Evolutionary conservation across 2,329 filamentous ascomycete genomes (phyloP), one percentile per base, ranked within the genome.

Genomic region (Aspergillus sp.): DNA sequence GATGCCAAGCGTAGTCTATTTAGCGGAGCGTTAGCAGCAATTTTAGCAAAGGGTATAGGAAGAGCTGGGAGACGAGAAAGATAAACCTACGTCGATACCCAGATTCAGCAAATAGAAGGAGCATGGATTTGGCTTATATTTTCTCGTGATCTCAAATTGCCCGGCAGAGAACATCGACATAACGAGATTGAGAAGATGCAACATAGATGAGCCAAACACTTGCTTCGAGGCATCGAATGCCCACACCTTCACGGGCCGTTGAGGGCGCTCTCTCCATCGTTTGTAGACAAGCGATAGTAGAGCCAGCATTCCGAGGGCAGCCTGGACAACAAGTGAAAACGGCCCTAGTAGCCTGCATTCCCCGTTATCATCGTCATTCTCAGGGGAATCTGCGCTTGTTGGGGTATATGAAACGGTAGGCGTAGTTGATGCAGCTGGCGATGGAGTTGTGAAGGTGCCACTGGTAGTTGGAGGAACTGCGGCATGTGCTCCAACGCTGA

Each of bases 151-250:
- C 40, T 77, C 72, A 37, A 98, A 89, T 67, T 90, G 87, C 3
- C 92, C 93, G 55, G 90, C 93, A 1, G 91, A 96, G 65, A 99
- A 83, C 90, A 98, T 91, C 47, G 91, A 96, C 89, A 99, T 96
- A 74, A 96, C 86, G 53, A 99, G 83, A 72, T 99, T 99, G 65
- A 93, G 90, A 45, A 93, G 82, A 77, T 99, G 95, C 35, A 97
- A 87, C 73, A 99, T 82, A 46, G 92, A 88, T 31, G 92, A 96
- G 21, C 95, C 95, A 69, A 98, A 90, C 54, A 99, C 91, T 80
- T 99, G 95, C 80, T 99, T 99, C 33, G 91, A 96, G 23, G 88
- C 95, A 72, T 99, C 95, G 74, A 98, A 99, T 74, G 90, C 93
- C 93, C 95, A 99, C 64, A 99, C 92, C 82, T 96, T 96, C 70